These are phyloP conservation scores for Hordeum vulgare DNA, from an alignment of 176 grass and related monocot genomes.

Conservation along the genomic window DNA sequence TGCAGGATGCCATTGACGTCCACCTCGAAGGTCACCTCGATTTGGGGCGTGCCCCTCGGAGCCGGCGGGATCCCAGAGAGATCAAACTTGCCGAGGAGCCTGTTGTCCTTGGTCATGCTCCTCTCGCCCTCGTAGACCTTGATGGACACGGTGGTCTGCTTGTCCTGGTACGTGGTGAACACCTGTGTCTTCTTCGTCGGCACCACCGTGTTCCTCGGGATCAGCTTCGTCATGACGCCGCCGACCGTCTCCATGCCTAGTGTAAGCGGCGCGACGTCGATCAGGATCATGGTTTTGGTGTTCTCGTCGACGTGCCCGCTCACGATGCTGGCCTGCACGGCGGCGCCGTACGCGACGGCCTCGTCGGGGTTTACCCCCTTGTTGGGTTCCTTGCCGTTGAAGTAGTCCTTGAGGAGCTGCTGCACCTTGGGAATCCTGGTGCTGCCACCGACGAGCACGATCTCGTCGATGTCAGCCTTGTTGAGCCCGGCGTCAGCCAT, in stretches of 20 bases:
- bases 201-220: not conserved
- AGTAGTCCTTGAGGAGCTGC: not conserved
- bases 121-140: not conserved
- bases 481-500: not conserved
- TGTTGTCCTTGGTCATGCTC: not conserved
- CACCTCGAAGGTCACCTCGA: conserved; percentile 1
- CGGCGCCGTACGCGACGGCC: not conserved
- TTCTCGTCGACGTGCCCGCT: not conserved
- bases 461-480: not conserved
- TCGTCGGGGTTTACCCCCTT: not conserved
- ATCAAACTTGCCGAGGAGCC: not conserved
- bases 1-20: conserved; percentile 1
- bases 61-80: not conserved
- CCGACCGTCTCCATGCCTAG: not conserved
- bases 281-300: not conserved
- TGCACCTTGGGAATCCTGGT: not conserved
- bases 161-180: conserved; percentile 1
- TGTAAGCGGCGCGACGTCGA: not conserved
- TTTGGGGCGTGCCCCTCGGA: not conserved
- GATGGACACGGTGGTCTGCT: not conserved
- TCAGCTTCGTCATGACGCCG: not conserved
- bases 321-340: conserved; percentile 1
- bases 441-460: not conserved
- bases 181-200: not conserved
- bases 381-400: not conserved